Evolutionary conservation across 805 yeast species (phyloP), one percentile per base, ranked within the genome.

Genomic region (Lipomyces orientalis): DNA sequence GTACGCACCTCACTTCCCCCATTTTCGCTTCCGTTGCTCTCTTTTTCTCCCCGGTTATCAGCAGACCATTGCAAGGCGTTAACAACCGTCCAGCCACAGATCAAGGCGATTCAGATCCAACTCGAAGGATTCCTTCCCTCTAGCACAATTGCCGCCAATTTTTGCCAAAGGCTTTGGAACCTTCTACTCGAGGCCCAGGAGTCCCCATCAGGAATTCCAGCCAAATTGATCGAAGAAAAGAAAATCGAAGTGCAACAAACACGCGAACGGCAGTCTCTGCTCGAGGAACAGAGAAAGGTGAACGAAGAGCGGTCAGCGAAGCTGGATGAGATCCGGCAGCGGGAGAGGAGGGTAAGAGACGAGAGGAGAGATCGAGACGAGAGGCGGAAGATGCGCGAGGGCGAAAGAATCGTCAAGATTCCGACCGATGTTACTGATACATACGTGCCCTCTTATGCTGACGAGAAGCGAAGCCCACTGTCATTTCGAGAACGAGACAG

Each of bases 81-180:
- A 34, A 16, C 34, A 25, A 12, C 55, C 55, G 6, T 52, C 34
- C 51, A 64, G 66, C 62, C 62, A 22, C 60, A 54, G 8, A 64
- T 64, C 56, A 64, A 64, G 29, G 66, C 62, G 19, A 54, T 64
- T 16, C 66, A 64, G 60, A 46, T 64, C 31, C 66, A 64, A 29
- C 54, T 64, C 12, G 66, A 58, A 49, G 66, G 54, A 6, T 59
- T 64, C 16, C 54, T 64, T 29, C 55, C 35, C 16, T 19, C 57
- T 1, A 22, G 62, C 34, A n/a, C 34, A 6, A 25, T 58, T 9
- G 62, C 66, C 12, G 49, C 55, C n/a, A 14, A 37, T 29, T 64
- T 64, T 34, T 64, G 66, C 56, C 58, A 54, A 35, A 51, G 37
- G 25, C 60, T 64, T 14, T 59, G 62, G 66, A 52, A 16, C 16